These are phyloP conservation scores for Metschnikowia vanudenii DNA, from an alignment of 805 yeast species.

Conservation along the genomic window DNA sequence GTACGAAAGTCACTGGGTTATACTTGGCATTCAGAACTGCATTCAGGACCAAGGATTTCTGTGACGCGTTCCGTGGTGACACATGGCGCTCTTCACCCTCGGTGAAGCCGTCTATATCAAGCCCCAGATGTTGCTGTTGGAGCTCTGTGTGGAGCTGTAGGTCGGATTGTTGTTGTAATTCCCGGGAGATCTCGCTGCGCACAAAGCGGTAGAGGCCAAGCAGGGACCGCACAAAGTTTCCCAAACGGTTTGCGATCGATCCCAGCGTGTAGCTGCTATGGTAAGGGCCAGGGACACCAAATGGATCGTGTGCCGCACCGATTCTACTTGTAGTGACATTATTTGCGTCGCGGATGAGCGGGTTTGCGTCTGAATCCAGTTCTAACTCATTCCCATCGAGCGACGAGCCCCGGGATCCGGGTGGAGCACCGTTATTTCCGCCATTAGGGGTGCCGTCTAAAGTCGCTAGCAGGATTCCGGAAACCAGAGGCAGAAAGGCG, in stretches of 20 bases:
- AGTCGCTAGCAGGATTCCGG: slow-evolving; percentile 31
- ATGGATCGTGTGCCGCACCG: not conserved
- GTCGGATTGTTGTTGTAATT: slow-evolving; percentile 7
- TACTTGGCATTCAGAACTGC: slow-evolving; percentile 93
- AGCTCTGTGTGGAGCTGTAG: slow-evolving; percentile 5
- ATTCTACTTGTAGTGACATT: too few species aligned
- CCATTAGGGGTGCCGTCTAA: slow-evolving; percentile 12
- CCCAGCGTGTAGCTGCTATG: not conserved
- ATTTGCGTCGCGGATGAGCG: not conserved
- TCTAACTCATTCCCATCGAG: not conserved
- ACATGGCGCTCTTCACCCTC: slow-evolving; percentile 35
- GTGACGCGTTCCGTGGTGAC: slow-evolving; percentile 34
- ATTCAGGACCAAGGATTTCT: slow-evolving; percentile 52
- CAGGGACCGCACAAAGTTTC: slow-evolving; percentile 7
- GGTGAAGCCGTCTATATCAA: too few species aligned
- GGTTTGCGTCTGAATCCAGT: not conserved
- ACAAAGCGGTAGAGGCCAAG: slow-evolving; percentile 4
- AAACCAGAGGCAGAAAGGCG: slow-evolving; percentile 7
- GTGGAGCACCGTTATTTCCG: not conserved
- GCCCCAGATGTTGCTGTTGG: slow-evolving; percentile 1
- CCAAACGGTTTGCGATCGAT: not conserved
- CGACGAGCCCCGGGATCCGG: not conserved
- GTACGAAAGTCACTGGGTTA: slow-evolving; percentile 82
- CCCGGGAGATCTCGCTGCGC: slow-evolving; percentile 5
- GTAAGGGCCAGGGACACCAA: not conserved